Percentiles rank a stretch among this genome's conserved stretches.
These are phyloP conservation scores for Neurospora sp. DNA, from an alignment of 495 filamentous ascomycete species.

Conservation along the genomic window DNA sequence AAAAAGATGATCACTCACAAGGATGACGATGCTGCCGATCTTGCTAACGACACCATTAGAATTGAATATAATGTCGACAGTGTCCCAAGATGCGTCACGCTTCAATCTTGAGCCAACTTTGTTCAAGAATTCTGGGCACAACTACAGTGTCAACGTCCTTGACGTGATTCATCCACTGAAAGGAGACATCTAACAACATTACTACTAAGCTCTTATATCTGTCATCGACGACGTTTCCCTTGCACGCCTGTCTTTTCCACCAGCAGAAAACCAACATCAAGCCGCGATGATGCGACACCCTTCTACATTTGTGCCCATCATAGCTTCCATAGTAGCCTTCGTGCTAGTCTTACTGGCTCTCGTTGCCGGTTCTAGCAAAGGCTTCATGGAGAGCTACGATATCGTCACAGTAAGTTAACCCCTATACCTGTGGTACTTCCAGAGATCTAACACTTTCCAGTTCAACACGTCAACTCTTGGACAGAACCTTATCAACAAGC, in stretches of 20 bases:
- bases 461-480: constrained; percentile 57
- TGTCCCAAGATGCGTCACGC: background rate
- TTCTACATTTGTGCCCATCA: background rate
- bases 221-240: background rate
- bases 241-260: background rate
- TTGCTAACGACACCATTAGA: background rate
- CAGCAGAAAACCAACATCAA: background rate
- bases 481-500: constrained; percentile 33
- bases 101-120: background rate
- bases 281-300: background rate
- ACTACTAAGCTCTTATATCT: background rate
- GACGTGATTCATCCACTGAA: background rate
- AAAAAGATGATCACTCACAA: background rate
- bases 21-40: background rate
- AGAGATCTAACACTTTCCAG: constrained; percentile 18
- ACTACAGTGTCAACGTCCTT: background rate
- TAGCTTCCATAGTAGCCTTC: constrained; percentile 41
- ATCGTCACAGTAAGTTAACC: constrained; percentile 50
- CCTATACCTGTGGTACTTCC: background rate
- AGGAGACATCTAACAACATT: background rate
- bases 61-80: background rate
- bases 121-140: background rate
- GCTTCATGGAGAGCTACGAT: constrained; percentile 52
- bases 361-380: constrained; percentile 54
- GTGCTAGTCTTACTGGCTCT: constrained; percentile 60